A percentile compares a stretch with the other conserved stretches of the same genome.
Evolutionary conservation across 2,329 filamentous ascomycete genomes (phyloP).

Genomic region (Microcyclospora tardicrescens): DNA sequence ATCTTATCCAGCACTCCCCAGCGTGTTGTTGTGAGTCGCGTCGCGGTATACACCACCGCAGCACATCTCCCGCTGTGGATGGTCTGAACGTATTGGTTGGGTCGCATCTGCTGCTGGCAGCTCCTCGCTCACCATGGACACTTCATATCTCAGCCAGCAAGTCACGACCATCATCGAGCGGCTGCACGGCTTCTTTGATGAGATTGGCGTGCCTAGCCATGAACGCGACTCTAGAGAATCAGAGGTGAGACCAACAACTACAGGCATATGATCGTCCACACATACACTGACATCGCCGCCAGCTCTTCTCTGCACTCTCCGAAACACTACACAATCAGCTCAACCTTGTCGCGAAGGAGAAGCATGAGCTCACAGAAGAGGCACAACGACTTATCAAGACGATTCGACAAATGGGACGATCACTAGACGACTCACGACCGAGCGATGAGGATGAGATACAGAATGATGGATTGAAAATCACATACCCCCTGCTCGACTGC

Average conservation of each 20-base stretch:
- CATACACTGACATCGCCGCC: constrained; percentile 3
- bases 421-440: constrained; percentile 62
- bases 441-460: constrained; percentile 52
- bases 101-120: constrained; percentile 19
- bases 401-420: constrained; percentile 88
- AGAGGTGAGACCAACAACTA: constrained; percentile 48
- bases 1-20: too few relatives aligned
- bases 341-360: constrained; percentile 72
- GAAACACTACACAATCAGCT: constrained; percentile 87
- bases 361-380: constrained; percentile 81
- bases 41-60: too few relatives aligned
- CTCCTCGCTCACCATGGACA: constrained; percentile 52
- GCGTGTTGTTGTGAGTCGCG: too few relatives aligned
- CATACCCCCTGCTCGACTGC: constrained; percentile 71
- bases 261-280: background rate
- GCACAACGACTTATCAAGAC: constrained; percentile 70
- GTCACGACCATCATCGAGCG: constrained; percentile 88
- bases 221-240: constrained; percentile 82
- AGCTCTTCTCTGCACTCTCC: constrained; percentile 87
- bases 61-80: too few relatives aligned
- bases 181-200: constrained; percentile 88
- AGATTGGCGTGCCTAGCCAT: constrained; percentile 89
- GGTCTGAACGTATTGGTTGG: too few relatives aligned
- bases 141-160: constrained; percentile 85
- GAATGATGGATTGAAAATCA: constrained; percentile 59